These are phyloP conservation scores for Plasmodium vinckei DNA, from an alignment of 169 alveolate genomes.

Conservation along the genomic window DNA sequence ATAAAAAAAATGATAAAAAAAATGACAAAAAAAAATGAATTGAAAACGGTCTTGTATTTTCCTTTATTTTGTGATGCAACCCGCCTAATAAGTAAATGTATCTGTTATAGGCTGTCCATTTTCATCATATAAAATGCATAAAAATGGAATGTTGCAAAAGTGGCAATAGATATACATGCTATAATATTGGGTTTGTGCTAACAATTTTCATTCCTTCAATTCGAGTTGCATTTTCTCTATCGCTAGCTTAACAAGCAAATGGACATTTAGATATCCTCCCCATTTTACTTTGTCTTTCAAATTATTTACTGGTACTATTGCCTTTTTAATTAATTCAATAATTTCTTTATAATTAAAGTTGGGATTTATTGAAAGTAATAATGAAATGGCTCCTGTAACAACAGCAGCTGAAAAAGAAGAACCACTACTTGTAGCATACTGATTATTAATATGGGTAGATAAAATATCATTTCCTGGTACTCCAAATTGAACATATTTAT, in stretches of 20 bases:
- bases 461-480: constrained; percentile 51
- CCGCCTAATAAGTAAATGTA: too few species aligned
- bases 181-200: too few species aligned
- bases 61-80: too few species aligned
- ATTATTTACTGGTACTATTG: constrained; percentile 16
- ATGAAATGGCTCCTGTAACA: constrained; percentile 22
- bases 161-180: too few species aligned
- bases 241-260: background rate
- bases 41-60: too few species aligned
- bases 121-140: too few species aligned
- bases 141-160: too few species aligned
- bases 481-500: constrained; percentile 39
- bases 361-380: constrained; percentile 13
- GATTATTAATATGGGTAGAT: constrained; percentile 20
- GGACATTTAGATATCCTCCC: constrained; percentile 41
- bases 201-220: background rate
- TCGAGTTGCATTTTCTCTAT: background rate
- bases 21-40: too few species aligned
- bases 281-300: constrained; percentile 21
- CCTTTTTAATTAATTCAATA: background rate
- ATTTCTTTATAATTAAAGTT: constrained; percentile 2
- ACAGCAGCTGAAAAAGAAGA: constrained; percentile 58
- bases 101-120: too few species aligned
- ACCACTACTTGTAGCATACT: constrained; percentile 53
- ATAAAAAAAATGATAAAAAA: too few species aligned